Percentiles rank a stretch among this genome's conserved stretches.
phyloP scores from a whole-genome alignment of 2,329 filamentous ascomycete species.

The Nemania sp. region DNA sequence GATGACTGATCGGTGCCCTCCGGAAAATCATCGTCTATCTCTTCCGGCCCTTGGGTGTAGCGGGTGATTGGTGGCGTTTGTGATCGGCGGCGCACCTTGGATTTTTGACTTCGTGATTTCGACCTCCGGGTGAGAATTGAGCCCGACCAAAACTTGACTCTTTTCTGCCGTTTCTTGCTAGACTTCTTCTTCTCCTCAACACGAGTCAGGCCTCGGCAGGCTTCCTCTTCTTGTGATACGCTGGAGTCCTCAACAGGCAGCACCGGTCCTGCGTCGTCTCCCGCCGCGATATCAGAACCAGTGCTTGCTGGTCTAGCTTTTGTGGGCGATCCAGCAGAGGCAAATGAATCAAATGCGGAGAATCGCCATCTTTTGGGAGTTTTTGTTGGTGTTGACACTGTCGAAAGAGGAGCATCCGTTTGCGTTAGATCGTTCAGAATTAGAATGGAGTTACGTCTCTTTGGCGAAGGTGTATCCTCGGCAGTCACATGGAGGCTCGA shows the following conservation, averaged over 20 bases:
- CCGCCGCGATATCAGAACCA: constrained; percentile 44
- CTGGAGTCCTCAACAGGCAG: constrained; percentile 45
- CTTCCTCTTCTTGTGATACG: constrained; percentile 29
- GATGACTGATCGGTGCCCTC: constrained; percentile 37
- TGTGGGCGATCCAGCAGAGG: constrained; percentile 49
- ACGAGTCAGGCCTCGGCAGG: constrained; percentile 27
- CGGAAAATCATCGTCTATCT: constrained; percentile 33
- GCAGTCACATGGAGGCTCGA: constrained; percentile 43
- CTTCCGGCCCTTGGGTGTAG: constrained; percentile 39
- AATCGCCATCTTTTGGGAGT: constrained; percentile 64
- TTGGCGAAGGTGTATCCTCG: constrained; percentile 44
- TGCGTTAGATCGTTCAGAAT: constrained; percentile 51
- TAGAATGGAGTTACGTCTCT: constrained; percentile 63
- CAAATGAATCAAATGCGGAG: constrained; percentile 61
- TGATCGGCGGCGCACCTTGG: constrained; percentile 47
- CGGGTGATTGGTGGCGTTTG: constrained; percentile 50
- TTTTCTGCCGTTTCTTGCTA: constrained; percentile 63
- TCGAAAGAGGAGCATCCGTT: constrained; percentile 38
- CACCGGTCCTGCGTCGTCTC: constrained; percentile 33
- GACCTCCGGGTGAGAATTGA: constrained; percentile 67
- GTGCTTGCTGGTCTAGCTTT: constrained; percentile 53
- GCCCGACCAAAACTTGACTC: constrained; percentile 74
- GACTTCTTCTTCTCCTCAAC: constrained; percentile 39
- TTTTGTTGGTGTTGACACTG: constrained; percentile 53
- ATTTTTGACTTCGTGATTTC: constrained; percentile 52